These are phyloP conservation scores for Candida awuae DNA, from an alignment of 805 yeast species.

Conservation along the genomic window DNA sequence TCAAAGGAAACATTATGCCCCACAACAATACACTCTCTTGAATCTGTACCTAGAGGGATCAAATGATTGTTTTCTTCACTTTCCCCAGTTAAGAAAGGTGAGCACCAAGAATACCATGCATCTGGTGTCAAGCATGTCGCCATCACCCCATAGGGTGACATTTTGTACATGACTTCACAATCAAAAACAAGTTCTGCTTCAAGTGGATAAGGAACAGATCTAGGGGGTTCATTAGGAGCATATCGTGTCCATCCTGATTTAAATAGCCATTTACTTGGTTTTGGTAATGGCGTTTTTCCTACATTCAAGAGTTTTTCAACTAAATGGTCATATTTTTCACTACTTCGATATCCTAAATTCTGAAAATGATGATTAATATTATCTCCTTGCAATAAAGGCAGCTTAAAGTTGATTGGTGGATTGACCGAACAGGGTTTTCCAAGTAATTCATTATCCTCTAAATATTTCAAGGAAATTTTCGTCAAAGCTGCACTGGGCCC, in stretches of 20 bases:
- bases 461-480: conserved; percentile 40
- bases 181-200: conserved; percentile 79
- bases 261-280: conserved; percentile 48
- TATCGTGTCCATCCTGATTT: conserved; percentile 81
- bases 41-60: conserved; percentile 47
- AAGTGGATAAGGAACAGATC: conserved; percentile 54
- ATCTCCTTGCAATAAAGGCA: conserved; percentile 70
- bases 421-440: conserved; percentile 63
- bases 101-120: conserved; percentile 95
- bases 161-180: conserved; percentile 76
- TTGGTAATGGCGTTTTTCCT: conserved; percentile 28
- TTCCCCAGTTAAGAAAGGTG: conserved; percentile 67
- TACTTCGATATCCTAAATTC: conserved; percentile 50
- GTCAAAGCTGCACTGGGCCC: conserved; percentile 36
- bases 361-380: conserved; percentile 81
- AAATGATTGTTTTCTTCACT: conserved; percentile 48
- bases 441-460: conserved; percentile 54
- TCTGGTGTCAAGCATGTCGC: conserved; percentile 69
- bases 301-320: conserved; percentile 36
- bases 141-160: conserved; percentile 65
- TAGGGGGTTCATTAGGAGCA: conserved; percentile 44
- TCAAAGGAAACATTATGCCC: conserved; percentile 93
- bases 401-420: conserved; percentile 48
- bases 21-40: conserved; percentile 49
- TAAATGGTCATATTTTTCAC: conserved; percentile 52